Conservation (phyloP, 1,139 yeast genomes). For the Suhomyces coccinellae region DNA sequence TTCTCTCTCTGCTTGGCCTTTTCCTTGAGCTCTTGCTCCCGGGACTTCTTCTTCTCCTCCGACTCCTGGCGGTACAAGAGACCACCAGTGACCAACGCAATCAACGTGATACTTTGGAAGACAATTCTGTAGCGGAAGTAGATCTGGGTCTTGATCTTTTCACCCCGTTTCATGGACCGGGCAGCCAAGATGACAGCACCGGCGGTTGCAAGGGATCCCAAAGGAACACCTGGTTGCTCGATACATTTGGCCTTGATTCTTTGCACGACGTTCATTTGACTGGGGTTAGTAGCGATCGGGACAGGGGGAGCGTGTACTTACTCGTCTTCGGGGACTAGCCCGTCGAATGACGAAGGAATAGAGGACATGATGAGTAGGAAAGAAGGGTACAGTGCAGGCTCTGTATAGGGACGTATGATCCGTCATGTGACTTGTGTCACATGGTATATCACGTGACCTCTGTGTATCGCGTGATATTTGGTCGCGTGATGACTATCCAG, state of each 20-base stretch:
- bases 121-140: conserved; percentile 91
- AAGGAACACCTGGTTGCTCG: conserved; percentile 79
- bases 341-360: conserved; percentile 26
- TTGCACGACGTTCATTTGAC: conserved; percentile 24
- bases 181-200: conserved; percentile 83
- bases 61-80: conserved; percentile 54
- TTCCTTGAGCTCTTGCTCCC: conserved; percentile 62
- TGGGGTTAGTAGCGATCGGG: conserved; percentile 11
- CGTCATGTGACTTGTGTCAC: neutral
- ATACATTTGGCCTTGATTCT: conserved; percentile 41
- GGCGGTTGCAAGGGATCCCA: conserved; percentile 76
- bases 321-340: conserved; percentile 19
- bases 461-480: too few species aligned
- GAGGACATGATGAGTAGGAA: conserved; percentile 1
- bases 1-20: conserved; percentile 83
- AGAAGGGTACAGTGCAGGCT: neutral
- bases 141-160: conserved; percentile 72
- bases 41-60: conserved; percentile 43
- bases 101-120: conserved; percentile 77
- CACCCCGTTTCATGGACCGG: conserved; percentile 69
- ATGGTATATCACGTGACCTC: too few species aligned
- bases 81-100: conserved; percentile 82
- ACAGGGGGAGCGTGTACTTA: conserved; percentile 14
- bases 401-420: neutral
- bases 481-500: neutral